Evolutionary conservation across 2,329 filamentous ascomycete genomes (phyloP), one percentile per base, ranked within the genome.

Genomic region (Fusarium graminum): DNA sequence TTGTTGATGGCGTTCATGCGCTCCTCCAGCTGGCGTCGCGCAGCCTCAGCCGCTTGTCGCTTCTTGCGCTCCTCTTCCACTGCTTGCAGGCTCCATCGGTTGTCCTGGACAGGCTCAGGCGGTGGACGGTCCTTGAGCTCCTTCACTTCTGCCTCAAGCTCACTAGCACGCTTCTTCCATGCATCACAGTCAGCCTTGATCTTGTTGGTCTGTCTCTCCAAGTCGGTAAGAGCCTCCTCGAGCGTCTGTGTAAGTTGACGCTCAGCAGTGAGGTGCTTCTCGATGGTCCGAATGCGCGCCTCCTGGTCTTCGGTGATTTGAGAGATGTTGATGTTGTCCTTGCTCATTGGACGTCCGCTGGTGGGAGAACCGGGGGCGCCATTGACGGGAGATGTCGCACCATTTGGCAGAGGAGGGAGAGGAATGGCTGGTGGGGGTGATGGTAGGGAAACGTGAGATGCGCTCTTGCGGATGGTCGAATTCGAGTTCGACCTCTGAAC

Each of bases 1-100:
- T 86, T 88, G 80, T 90, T 94, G 77, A 95, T 90, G 59, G 92
- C 90, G 74, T 94, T 93, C 89, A 99, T 99, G 56, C 94, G 88
- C 82, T 97, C 93, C 80, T 99, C 94, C 26, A 99, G 86, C 74
- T 97, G 92, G 38, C 91, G 92, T 52, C 92, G 86, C 41, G 95
- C 95, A 68, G 91, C 88, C 82, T 99, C 95, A 34, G 96, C 94
- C 65, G 94, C 92, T 67, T 93, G 86, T 62, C 95, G 86, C 81
- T 97, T 96, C 82, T 92, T 94, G 72, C 94, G 88, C 85, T 99
- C 95, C 80, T 99, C 94, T 77, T 99, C 96, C 22, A 98, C 92
- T 63, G 93, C 92, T 77, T 97, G 93, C 70, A 98, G 86, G 66
- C 87, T 90, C 86, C 86, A 90, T 54, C 88, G 80, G 74, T 83